Evolutionary conservation across 192 early-diverging fungal genomes (phyloP).

Genomic region (Gryganskiella cystojenkinii): DNA sequence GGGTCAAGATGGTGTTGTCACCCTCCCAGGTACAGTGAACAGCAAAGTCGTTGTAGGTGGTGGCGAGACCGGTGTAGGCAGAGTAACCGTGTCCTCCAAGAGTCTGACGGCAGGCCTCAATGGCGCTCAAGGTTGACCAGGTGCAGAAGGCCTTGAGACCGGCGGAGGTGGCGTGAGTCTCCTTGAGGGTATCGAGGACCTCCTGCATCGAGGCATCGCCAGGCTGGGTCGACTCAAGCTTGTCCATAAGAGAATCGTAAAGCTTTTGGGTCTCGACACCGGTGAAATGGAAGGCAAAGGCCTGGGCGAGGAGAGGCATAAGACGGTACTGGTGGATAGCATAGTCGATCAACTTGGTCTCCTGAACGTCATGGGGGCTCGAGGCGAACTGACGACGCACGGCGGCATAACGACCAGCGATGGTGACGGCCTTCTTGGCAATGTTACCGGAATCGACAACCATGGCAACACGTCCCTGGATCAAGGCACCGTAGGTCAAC

Average conservation of each 20-base stretch:
- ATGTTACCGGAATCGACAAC: constrained; percentile 87
- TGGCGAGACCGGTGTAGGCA: constrained; percentile 89
- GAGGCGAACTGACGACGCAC: constrained; percentile 90
- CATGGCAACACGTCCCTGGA: constrained; percentile 86
- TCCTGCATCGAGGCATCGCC: constrained; percentile 68
- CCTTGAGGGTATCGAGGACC: constrained; percentile 85
- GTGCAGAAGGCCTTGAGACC: constrained; percentile 96
- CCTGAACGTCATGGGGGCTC: constrained; percentile 65
- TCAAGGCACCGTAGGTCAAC: constrained; percentile 89
- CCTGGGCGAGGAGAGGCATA: constrained; percentile 90
- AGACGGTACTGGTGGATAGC: constrained; percentile 95
- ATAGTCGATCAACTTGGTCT: constrained; percentile 94
- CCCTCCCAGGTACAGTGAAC: constrained; percentile 93
- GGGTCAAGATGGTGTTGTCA: constrained; percentile 92
- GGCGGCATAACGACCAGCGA: constrained; percentile 91
- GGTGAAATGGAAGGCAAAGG: constrained; percentile 91
- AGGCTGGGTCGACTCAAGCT: constrained; percentile 73
- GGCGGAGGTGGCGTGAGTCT: constrained; percentile 90
- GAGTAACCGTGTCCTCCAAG: constrained; percentile 95
- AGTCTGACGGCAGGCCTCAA: constrained; percentile 92
- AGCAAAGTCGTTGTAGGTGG: constrained; percentile 88
- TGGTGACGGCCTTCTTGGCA: constrained; percentile 90
- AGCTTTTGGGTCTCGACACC: constrained; percentile 83
- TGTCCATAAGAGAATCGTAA: constrained; percentile 83
- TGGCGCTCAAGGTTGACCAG: constrained; percentile 89